Evolutionary conservation across 176 grass and related monocot species (phyloP), one percentile per base, ranked within the genome.

Genomic region (Lolium multiflorum): DNA sequence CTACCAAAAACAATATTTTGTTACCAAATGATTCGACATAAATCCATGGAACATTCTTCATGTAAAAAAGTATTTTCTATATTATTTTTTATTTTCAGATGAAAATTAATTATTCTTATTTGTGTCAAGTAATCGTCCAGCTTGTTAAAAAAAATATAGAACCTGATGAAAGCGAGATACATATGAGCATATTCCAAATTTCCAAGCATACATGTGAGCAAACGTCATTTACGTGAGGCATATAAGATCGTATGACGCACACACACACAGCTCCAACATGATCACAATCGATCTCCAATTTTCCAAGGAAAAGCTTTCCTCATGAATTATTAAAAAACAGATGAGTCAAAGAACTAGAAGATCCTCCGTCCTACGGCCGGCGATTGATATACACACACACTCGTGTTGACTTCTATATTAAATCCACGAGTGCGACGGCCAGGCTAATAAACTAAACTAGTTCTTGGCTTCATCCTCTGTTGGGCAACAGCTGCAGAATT

Each of bases 361-460:
- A 68, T 68, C 65, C 2, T 14, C 65, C 15, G 15, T 9, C 7
- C 31, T 39, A 68, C 65, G 31, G 31, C 65, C 1, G 31, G 14
- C 65, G 65, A 68, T 68, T 4, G 65, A 39, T 68, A 68, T 31
- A 68, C 65, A 64, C 61, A 63, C 51, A 54, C 51, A 56, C 31
- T 39, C 9, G 65, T 68, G 65, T 68, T 68, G 65, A 68, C 31
- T 68, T 39, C 2, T 17, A 38, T 17, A 37, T 18, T 68, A 18
- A 39, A 39, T 39, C 35, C 15, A 15, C 65, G 3, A 68, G 31
- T 4, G 65, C 7, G 65, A 68, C 64, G 61, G 21, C 6, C 57
- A 22, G 65, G 65, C 15, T 4, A 39, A 68, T 39, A 17, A 68
- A 68, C 31, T 68, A 67, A 37, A 7, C 6, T 37, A 56, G 17